A percentile compares a stretch with the other conserved stretches of the same genome.
These are phyloP conservation scores for Nicotiana undulata DNA, from an alignment of 257 asterid species.

Conservation along the genomic window DNA sequence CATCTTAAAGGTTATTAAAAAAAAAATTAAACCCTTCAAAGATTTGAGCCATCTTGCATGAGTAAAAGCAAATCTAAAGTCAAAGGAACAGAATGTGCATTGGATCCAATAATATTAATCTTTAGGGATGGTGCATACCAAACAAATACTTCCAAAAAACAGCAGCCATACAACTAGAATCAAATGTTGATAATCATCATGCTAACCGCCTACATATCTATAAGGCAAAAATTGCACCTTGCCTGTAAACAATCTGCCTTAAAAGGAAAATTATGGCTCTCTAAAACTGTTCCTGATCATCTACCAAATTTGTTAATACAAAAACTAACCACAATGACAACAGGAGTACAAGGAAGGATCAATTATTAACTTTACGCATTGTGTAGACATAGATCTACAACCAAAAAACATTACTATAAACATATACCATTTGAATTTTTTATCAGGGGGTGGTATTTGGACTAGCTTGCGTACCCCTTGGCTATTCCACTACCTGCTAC, in stretches of 20 bases:
- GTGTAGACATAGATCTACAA: background rate
- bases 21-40: too few species aligned
- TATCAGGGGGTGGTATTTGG: too few species aligned
- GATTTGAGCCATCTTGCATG: background rate
- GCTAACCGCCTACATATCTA: background rate
- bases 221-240: background rate
- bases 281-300: background rate
- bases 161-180: background rate
- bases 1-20: background rate
- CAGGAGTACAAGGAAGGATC: background rate
- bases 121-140: background rate
- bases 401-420: background rate
- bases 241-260: background rate
- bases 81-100: background rate
- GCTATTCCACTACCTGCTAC: too few species aligned
- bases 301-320: background rate
- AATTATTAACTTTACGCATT: background rate
- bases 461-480: too few species aligned
- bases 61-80: background rate
- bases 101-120: background rate
- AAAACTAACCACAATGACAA: background rate
- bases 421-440: background rate
- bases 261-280: background rate
- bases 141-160: background rate
- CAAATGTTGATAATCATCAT: background rate